A percentile compares a stretch with the other conserved stretches of the same genome.
phyloP scores from a whole-genome alignment of 2,329 filamentous ascomycete species.

The Septoria petroselini region DNA sequence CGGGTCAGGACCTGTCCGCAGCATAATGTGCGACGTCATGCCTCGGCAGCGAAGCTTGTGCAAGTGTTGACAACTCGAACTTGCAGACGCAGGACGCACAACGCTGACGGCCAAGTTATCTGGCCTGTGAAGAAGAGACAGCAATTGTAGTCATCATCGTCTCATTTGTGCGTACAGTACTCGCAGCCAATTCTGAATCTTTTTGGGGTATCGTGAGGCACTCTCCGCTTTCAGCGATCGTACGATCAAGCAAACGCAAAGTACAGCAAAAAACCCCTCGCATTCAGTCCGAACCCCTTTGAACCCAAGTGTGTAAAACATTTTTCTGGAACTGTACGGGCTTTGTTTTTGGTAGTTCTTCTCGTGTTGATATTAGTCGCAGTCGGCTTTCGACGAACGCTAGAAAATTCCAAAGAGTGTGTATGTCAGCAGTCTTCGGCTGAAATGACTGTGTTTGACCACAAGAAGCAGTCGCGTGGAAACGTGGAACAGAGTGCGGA shows the following conservation, averaged over 20 bases:
- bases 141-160: constrained; percentile 13
- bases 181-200: constrained; percentile 8
- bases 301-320: constrained; percentile 7
- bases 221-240: constrained; percentile 5
- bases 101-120: no score
- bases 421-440: background rate
- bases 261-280: background rate
- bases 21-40: constrained; percentile 5
- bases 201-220: constrained; percentile 15
- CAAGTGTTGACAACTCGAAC: no score
- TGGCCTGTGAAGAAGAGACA: no score
- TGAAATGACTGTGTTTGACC: background rate
- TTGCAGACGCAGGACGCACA: no score
- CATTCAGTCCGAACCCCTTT: background rate
- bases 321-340: background rate
- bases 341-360: background rate
- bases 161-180: constrained; percentile 13
- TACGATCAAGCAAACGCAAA: background rate
- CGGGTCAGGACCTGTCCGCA: background rate
- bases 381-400: background rate
- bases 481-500: constrained; percentile 4
- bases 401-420: constrained; percentile 5
- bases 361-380: background rate
- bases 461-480: background rate
- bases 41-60: constrained; percentile 10